Percentiles rank a stretch among this genome's conserved stretches.
Evolutionary conservation across 2,329 filamentous ascomycete genomes (phyloP).

Genomic region (Apiospora aurea): DNA sequence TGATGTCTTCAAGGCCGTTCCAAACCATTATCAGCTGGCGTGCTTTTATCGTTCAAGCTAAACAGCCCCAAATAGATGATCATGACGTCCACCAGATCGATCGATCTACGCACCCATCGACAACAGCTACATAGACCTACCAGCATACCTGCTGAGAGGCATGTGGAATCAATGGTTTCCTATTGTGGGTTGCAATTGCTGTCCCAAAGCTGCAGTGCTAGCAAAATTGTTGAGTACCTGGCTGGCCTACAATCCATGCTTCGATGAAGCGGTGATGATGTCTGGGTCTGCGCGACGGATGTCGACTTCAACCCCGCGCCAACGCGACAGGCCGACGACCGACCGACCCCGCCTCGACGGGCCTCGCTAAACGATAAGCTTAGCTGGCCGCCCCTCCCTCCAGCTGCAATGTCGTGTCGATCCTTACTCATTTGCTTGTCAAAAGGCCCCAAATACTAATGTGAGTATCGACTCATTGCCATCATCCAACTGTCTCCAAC

Average conservation of each 20-base stretch:
- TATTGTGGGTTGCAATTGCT: not conserved
- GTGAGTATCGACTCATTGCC: constrained; percentile 5
- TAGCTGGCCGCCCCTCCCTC: not conserved
- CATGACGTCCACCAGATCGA: not conserved
- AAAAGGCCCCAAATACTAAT: not conserved
- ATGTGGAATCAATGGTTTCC: not conserved
- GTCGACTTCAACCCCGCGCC: not conserved
- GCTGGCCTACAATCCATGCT: too few species aligned
- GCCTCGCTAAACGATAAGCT: not conserved
- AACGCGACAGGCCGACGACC: not conserved
- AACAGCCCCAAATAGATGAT: not conserved
- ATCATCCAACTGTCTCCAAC: not conserved
- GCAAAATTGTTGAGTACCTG: too few species aligned
- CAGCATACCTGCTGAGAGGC: too few species aligned
- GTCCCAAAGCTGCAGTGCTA: too few species aligned
- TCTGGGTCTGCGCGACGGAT: too few species aligned
- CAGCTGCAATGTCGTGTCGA: not conserved
- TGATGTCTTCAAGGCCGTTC: not conserved
- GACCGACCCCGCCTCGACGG: not conserved
- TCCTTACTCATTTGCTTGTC: not conserved
- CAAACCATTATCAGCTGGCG: not conserved
- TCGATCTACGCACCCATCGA: too few species aligned
- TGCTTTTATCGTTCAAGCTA: not conserved
- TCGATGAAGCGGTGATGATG: not conserved
- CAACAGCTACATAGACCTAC: too few species aligned